Percentiles rank a stretch among this genome's conserved stretches.
phyloP scores from a whole-genome alignment of 2,329 filamentous ascomycete species.

The Exophiala xenobiotica region DNA sequence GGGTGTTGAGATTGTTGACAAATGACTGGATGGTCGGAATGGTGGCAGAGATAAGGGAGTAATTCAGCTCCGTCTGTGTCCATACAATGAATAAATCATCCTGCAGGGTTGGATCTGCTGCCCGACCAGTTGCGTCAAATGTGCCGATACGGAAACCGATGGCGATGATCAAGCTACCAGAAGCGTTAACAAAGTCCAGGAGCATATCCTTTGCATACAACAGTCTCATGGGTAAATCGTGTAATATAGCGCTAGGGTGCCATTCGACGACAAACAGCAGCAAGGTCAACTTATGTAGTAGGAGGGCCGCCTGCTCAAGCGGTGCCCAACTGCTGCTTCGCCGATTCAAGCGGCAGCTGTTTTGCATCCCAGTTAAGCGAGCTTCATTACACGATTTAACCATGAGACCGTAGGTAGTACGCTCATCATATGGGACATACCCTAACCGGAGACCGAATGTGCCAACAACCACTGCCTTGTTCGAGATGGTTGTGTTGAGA shows the following conservation, averaged over 20 bases:
- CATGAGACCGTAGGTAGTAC: no score
- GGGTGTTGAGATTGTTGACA: slow-evolving; percentile 31
- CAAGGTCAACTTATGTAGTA: no score
- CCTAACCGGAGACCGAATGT: slow-evolving; percentile 39
- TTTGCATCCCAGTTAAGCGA: no score
- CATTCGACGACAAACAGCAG: no score
- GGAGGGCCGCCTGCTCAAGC: no score
- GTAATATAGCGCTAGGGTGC: no score
- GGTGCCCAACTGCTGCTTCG: no score
- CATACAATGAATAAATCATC: slow-evolving; percentile 38
- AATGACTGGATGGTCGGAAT: slow-evolving; percentile 40
- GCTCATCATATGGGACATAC: no score
- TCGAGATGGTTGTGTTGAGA: slow-evolving; percentile 36
- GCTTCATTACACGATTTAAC: no score
- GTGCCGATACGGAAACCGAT: slow-evolving; percentile 39
- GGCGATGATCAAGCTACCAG: slow-evolving; percentile 38
- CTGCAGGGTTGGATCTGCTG: slow-evolving; percentile 38
- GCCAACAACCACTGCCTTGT: slow-evolving; percentile 37
- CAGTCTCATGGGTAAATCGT: no score
- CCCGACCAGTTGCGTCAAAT: slow-evolving; percentile 33
- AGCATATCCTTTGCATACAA: no score
- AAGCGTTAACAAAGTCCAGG: slow-evolving; percentile 2
- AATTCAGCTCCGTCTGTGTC: slow-evolving; percentile 39
- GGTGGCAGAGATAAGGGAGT: slow-evolving; percentile 39
- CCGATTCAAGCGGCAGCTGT: no score